These are phyloP conservation scores for Fraxinus baroniana DNA, from an alignment of 305 asterid genomes.

Conservation along the genomic window DNA sequence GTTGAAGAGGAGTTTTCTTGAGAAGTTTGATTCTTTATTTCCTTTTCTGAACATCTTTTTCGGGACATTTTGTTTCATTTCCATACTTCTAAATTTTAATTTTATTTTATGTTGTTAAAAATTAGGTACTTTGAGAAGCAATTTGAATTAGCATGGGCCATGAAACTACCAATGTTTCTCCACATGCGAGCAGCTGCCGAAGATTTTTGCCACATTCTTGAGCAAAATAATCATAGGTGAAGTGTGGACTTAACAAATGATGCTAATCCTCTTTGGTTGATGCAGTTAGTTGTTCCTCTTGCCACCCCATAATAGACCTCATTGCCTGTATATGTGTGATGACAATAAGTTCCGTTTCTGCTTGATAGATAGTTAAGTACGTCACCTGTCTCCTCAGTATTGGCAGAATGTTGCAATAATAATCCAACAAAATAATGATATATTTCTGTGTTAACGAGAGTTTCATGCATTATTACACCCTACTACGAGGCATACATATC, in stretches of 20 bases:
- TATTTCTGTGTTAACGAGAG: not conserved
- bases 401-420: not conserved
- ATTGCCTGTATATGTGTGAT: not conserved
- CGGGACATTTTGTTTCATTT: not conserved
- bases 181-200: slow-evolving; percentile 97
- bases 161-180: slow-evolving; percentile 93
- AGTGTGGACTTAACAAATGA: slow-evolving; percentile 15
- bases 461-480: not conserved
- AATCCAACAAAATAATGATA: not conserved
- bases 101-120: slow-evolving; percentile 21
- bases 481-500: not conserved
- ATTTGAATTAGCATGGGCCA: slow-evolving; percentile 78
- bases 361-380: not conserved
- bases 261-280: slow-evolving; percentile 2
- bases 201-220: slow-evolving; percentile 79
- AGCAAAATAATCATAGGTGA: slow-evolving; percentile 64
- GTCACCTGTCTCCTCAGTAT: not conserved
- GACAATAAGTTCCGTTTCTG: not conserved
- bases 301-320: not conserved
- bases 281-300: not conserved
- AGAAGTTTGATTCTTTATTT: not conserved
- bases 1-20: not conserved
- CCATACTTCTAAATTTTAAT: slow-evolving; percentile 7
- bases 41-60: slow-evolving; percentile 11
- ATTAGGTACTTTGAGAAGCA: slow-evolving; percentile 88